phyloP scores from a whole-genome alignment of 1,139 yeast species.

The Yamadazyma trypodendri region DNA sequence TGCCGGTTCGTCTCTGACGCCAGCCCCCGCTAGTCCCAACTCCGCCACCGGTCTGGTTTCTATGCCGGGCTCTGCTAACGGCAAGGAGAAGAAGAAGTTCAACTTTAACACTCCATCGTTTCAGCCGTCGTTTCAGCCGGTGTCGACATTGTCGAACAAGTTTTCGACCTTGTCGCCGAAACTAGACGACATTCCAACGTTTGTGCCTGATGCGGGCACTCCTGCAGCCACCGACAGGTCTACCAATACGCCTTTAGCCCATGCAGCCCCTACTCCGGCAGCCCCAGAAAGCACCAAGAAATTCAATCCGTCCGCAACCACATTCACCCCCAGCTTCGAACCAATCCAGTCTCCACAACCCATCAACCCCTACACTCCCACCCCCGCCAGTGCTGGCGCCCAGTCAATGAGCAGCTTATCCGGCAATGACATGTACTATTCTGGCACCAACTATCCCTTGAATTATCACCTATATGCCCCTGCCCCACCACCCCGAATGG shows the following conservation, averaged over 20 bases:
- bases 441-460: slow-evolving; percentile 51
- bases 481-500: slow-evolving; percentile 72
- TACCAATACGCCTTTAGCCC: too few species aligned
- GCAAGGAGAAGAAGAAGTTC: slow-evolving; percentile 33
- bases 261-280: too few species aligned
- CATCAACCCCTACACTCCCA: slow-evolving; percentile 8
- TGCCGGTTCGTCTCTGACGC: not conserved
- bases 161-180: slow-evolving; percentile 54
- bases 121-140: slow-evolving; percentile 48
- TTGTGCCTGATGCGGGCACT: slow-evolving; percentile 41
- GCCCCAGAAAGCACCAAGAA: slow-evolving; percentile 16
- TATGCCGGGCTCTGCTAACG: slow-evolving; percentile 7
- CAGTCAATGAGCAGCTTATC: slow-evolving; percentile 9
- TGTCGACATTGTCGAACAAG: slow-evolving; percentile 32
- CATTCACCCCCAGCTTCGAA: slow-evolving; percentile 30
- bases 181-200: slow-evolving; percentile 53
- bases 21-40: slow-evolving; percentile 4
- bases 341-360: slow-evolving; percentile 3
- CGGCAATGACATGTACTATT: slow-evolving; percentile 13
- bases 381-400: slow-evolving; percentile 9
- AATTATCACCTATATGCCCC: slow-evolving; percentile 93
- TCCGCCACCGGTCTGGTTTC: slow-evolving; percentile 2
- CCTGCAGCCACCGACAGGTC: too few species aligned
- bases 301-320: slow-evolving; percentile 34
- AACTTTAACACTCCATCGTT: slow-evolving; percentile 67